Evolutionary conservation across 495 filamentous ascomycete species (phyloP).

Genomic region (Aspergillus kassunensis): DNA sequence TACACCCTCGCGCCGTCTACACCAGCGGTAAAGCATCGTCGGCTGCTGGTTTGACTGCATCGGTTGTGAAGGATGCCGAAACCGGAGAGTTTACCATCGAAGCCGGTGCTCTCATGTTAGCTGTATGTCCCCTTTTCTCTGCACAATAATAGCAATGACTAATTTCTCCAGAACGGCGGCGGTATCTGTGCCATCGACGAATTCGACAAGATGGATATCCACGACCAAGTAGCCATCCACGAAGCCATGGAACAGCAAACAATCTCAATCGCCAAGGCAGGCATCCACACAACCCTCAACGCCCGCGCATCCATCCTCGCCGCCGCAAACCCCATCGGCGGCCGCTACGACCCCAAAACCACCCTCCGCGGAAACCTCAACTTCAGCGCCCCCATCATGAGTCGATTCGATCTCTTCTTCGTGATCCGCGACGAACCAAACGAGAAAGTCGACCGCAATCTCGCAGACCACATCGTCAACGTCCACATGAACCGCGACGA

Average conservation of each 20-base stretch:
- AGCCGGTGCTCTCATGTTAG: slow-evolving; percentile 96
- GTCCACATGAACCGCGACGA: slow-evolving; percentile 90
- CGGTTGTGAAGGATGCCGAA: slow-evolving; percentile 96
- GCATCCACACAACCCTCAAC: slow-evolving; percentile 97
- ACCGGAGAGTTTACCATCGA: slow-evolving; percentile 99
- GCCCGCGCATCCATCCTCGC: slow-evolving; percentile 92
- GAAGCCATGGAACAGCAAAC: slow-evolving; percentile 99
- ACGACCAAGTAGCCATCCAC: slow-evolving; percentile 97
- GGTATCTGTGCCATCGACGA: slow-evolving; percentile 99
- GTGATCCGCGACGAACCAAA: slow-evolving; percentile 97
- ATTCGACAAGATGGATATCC: slow-evolving; percentile 99
- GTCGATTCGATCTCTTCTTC: slow-evolving; percentile 97
- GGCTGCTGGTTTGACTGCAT: slow-evolving; percentile 93
- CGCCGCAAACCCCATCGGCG: slow-evolving; percentile 93
- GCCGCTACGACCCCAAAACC: slow-evolving; percentile 92
- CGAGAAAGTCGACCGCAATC: slow-evolving; percentile 80
- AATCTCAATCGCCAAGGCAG: slow-evolving; percentile 98
- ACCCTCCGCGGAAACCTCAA: slow-evolving; percentile 94
- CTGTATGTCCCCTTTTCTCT: slow-evolving; percentile 52
- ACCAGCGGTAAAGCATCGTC: slow-evolving; percentile 98
- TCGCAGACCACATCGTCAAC: slow-evolving; percentile 91
- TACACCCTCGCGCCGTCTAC: slow-evolving; percentile 94
- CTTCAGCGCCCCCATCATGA: slow-evolving; percentile 98
- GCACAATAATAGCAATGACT: background rate
- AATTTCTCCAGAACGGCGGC: slow-evolving; percentile 37